Base-by-base conservation (phyloP, 2,329 filamentous ascomycete species). In the Xylaria sp. region DNA sequence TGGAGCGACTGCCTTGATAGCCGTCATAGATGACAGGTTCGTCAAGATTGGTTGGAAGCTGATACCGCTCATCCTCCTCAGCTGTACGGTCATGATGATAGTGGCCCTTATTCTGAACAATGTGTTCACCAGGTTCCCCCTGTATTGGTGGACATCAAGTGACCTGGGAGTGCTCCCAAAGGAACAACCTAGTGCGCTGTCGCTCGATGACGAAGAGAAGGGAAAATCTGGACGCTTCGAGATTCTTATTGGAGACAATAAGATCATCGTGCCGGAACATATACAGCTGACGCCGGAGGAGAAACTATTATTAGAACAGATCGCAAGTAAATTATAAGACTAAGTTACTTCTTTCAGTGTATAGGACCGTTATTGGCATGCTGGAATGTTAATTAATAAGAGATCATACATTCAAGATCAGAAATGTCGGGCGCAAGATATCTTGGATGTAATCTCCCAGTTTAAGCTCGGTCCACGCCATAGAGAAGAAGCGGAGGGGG, bases 1-100 rank as follows among this genome's bases (percentile, higher is more conserved):
- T 0, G 92, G 92, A 4, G 91, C 92, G 9, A 94, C 91, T 0
- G 91, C 91, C 0, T 80, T 94, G 1, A 80, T 94, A 31, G 90
- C 91, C 0, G 89, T 91, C 0, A 83, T 89, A 0, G 88, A 90
- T 67, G 80, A 85, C 1, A 80, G 83, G 1, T 81, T 89, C 1
- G 82, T 84, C 10, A 73, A 75, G 0, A 78, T 94, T 12, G 91
- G 91, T n/a, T 94, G 92, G 92, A 88, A 85, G 68, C 79, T 93
- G 13, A 77, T 94, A 6, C 87, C 89, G 0, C 80, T 92, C 6
- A 84, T 93, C 20, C 62, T 91, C 46, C 80, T 94, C 25, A 89
- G 87, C 3, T 86, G 84, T 57, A 76, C 78, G 0, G 78, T 94
- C 57, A 91, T 94, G 86, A 80, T 92, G 36, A 80, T 73, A 1